Evolutionary conservation across 768 basidiomycete species (phyloP).

Genomic region (Russula sp.): DNA sequence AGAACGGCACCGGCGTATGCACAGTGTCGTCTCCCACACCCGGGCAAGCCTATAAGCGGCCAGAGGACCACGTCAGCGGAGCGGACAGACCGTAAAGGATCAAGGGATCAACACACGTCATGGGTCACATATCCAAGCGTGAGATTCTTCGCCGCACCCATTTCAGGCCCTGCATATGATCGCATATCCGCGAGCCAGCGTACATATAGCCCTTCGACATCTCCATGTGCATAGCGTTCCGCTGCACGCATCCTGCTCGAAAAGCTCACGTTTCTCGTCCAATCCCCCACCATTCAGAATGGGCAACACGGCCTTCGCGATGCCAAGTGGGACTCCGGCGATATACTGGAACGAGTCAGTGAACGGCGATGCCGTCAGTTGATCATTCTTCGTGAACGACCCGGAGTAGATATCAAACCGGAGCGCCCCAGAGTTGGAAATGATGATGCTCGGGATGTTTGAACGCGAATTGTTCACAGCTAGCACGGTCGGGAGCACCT

Average conservation of each 20-base stretch:
- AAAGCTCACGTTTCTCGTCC: constrained; percentile 29
- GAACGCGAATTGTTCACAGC: constrained; percentile 57
- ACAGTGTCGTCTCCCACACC: constrained; percentile 44
- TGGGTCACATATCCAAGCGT: constrained; percentile 51
- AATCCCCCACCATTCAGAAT: constrained; percentile 41
- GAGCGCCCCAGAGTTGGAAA: constrained; percentile 55
- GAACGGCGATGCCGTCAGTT: constrained; percentile 69
- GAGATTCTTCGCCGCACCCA: constrained; percentile 40
- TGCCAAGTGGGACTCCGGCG: constrained; percentile 26
- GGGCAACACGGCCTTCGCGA: constrained; percentile 49
- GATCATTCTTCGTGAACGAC: too few relatives aligned
- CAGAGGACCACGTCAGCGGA: neutral
- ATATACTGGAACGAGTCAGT: constrained; percentile 57
- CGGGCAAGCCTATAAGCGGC: constrained; percentile 47
- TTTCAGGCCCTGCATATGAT: constrained; percentile 30
- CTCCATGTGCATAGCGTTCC: constrained; percentile 40
- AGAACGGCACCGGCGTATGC: constrained; percentile 45
- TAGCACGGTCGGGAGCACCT: constrained; percentile 38
- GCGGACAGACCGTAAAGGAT: neutral
- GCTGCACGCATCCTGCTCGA: constrained; percentile 28
- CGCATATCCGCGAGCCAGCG: constrained; percentile 57
- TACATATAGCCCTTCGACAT: constrained; percentile 44
- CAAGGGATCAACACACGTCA: constrained; percentile 29
- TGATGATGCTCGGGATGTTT: constrained; percentile 52
- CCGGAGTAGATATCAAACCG: constrained; percentile 67